Percentiles rank a stretch among this genome's conserved stretches.
These are phyloP conservation scores for Cyathus striatus DNA, from an alignment of 768 basidiomycete genomes.

Conservation along the genomic window DNA sequence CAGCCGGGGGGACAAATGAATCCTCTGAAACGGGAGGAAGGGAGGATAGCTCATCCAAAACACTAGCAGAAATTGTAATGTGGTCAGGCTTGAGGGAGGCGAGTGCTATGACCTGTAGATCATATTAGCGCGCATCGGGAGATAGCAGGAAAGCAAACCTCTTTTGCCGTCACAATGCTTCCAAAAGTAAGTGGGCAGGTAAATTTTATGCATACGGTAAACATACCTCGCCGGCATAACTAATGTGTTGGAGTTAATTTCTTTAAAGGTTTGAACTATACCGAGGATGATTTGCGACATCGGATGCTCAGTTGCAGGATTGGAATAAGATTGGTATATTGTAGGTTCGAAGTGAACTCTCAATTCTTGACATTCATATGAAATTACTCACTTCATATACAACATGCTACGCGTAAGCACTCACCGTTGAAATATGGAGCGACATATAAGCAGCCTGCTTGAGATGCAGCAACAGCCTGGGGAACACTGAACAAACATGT, in stretches of 20 bases:
- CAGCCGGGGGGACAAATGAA: not conserved
- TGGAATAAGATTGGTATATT: conserved; percentile 31
- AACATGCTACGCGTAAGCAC: not conserved
- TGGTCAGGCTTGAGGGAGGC: conserved; percentile 34
- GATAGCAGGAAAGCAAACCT: not conserved
- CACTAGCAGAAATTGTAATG: conserved; percentile 33
- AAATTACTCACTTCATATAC: not conserved
- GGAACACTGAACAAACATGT: conserved; percentile 49
- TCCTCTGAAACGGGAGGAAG: conserved; percentile 13
- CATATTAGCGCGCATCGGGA: not conserved
- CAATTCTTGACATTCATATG: conserved; percentile 24
- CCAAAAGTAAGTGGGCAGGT: not conserved
- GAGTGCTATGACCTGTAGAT: conserved; percentile 32
- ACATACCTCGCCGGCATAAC: conserved; percentile 47
- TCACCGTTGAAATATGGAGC: conserved; percentile 55
- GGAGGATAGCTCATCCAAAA: conserved; percentile 32
- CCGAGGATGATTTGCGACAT: conserved; percentile 31
- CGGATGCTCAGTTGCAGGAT: conserved; percentile 35
- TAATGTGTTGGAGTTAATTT: conserved; percentile 29
- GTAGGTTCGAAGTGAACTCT: conserved; percentile 40
- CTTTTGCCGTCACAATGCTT: not conserved
- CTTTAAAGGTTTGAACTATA: conserved; percentile 32
- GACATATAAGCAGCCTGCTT: conserved; percentile 48
- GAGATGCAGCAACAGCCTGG: conserved; percentile 51
- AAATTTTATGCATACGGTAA: not conserved